Base-by-base conservation (phyloP, 352 stramenopile genomes). In the Globisporangium polare region DNA sequence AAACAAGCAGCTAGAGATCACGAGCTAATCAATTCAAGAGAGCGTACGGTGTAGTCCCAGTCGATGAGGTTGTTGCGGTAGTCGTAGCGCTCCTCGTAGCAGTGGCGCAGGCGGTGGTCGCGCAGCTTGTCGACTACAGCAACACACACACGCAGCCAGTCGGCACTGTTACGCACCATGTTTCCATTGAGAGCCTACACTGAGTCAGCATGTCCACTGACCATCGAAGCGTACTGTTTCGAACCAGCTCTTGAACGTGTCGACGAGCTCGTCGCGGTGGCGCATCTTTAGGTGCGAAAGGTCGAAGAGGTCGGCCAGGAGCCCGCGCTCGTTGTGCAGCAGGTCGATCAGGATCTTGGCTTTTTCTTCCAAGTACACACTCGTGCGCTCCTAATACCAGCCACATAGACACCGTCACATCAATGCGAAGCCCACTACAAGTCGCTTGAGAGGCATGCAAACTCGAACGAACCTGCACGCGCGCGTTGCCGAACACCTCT, bases 41-140 rank as follows among this genome's bases (percentile, higher is more conserved):
- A 2, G 46, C 71, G 41, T 53, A 89, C 85, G 29, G 84, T 93
- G 79, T 98, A 98, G 69, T 98, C 95, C 95, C 94, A 98, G 66
- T 98, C 95, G 51, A 97, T 86, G 63, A 97, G 71, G 57, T 96
- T 97, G 50, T 92, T 80, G 24, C 92, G 83, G 71, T 94, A 88
- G 71, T 98, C 95, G 74, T 96, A 98, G 43, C 94, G 87, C 49
- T 86, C 77, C 63, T 95, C 92, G 69, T 97, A 98, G 62, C 92
- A 97, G 62, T 93, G 74, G 10, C 93, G 89, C 33, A 97, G 70
- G 12, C 91, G 78, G 33, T 96, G 78, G 55, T 98, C 92, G 58
- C 88, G 86, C n/a, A 96, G 71, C 35, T 65, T 75, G 8, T 69
- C 72, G 22, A 97, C 82, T 95, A 49, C 45, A 60, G 12, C 31